phyloP scores from a whole-genome alignment of 1,284 basidiomycete genomes.

The Fomes fomentarius region DNA sequence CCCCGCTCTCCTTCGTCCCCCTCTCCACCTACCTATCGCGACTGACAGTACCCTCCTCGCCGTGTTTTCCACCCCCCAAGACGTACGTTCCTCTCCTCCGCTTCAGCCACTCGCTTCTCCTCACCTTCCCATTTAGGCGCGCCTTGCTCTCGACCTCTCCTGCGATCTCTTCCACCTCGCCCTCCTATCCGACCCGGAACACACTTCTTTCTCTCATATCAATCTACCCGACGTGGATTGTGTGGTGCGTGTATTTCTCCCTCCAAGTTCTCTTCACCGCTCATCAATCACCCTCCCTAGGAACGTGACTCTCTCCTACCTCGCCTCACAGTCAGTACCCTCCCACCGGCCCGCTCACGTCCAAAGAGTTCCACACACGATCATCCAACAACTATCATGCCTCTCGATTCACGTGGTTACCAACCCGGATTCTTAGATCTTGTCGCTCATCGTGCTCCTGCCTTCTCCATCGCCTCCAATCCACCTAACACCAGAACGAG shows the following conservation, averaged over 20 bases:
- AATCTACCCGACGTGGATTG: background rate
- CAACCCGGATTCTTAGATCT: background rate
- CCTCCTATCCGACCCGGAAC: slow-evolving; percentile 44
- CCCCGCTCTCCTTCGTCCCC: background rate
- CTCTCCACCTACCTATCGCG: background rate
- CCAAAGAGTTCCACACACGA: background rate
- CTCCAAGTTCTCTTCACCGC: background rate
- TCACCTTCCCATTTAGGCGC: slow-evolving; percentile 46
- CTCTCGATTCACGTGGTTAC: background rate
- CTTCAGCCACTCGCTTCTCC: slow-evolving; percentile 7
- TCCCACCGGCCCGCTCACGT: too few species aligned
- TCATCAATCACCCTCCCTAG: background rate
- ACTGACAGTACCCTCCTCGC: slow-evolving; percentile 11
- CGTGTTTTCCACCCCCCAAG: slow-evolving; percentile 14
- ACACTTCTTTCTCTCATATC: background rate
- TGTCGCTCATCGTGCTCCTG: slow-evolving; percentile 21
- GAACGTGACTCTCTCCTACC: background rate
- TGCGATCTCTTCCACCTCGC: slow-evolving; percentile 47
- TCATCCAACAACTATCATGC: slow-evolving; percentile 6
- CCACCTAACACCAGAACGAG: slow-evolving; percentile 74
- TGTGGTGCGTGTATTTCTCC: background rate
- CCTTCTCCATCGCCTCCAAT: slow-evolving; percentile 68
- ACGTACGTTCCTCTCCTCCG: slow-evolving; percentile 8
- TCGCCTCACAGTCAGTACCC: background rate
- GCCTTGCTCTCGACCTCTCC: slow-evolving; percentile 43